phyloP scores from a whole-genome alignment of 768 basidiomycete species.

The Pholiota conissans region DNA sequence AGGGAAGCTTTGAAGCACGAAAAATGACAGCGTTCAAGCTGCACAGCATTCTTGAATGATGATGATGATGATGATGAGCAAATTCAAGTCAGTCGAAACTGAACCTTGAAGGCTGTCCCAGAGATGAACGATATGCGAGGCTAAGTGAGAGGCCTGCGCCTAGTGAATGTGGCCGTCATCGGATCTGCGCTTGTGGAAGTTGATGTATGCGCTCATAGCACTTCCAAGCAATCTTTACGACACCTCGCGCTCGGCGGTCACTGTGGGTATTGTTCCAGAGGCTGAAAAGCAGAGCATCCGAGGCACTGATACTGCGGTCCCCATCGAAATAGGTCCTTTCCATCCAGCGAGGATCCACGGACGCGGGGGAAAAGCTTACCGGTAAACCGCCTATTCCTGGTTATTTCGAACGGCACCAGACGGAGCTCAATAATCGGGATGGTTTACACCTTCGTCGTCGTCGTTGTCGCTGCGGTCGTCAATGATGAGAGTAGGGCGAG shows the following conservation, averaged over 20 bases:
- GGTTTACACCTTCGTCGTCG: neutral
- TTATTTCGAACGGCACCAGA: neutral
- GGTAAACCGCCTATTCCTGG: neutral
- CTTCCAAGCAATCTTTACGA: neutral
- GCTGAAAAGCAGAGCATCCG: neutral
- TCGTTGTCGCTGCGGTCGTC: neutral
- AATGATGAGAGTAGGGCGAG: neutral
- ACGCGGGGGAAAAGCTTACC: neutral
- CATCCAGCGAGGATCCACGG: neutral
- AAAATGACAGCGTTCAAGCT: neutral
- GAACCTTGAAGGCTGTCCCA: neutral
- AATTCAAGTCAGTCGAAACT: neutral
- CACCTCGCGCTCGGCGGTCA: neutral
- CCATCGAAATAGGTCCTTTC: neutral
- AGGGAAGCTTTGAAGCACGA: too few species aligned
- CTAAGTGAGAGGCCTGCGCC: neutral
- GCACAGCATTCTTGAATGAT: neutral
- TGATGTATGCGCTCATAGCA: too few species aligned
- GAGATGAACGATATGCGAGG: neutral
- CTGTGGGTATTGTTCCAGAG: neutral
- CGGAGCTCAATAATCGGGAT: neutral
- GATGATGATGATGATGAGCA: neutral
- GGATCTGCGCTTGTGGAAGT: too few species aligned
- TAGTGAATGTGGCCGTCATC: neutral
- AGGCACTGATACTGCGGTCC: neutral